Evolutionary conservation across 192 early-diverging fungal genomes (phyloP), one percentile per base, ranked within the genome.

Genomic region (Physocladia obscura): DNA sequence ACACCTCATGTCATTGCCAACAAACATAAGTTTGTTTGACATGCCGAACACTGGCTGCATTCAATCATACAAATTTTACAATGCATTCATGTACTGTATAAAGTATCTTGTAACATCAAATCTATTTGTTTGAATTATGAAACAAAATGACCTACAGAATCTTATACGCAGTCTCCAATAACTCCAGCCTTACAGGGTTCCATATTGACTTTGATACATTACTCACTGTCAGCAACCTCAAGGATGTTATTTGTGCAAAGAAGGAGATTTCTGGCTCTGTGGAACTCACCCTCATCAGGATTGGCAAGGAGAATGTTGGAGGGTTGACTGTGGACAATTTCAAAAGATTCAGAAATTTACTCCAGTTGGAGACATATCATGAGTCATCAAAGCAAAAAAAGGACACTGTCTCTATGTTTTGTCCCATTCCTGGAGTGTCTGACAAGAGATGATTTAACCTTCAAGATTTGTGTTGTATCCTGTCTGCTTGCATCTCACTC

Each of bases 371-470:
- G 52, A 24, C 52, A 21, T 47, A 47, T 21, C 15, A 47, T 17
- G 13, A 47, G 15, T 17, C 13, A 17, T 21, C 44, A 17, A 21
- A 47, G 44, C 13, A 47, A n/a, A n/a, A n/a, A n/a, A n/a, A n/a
- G n/a, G 30, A 11, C 11, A n/a, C 40, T 44, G 8, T 44, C 11
- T 58, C 57, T 31, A 32, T 8, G 57, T 58, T 58, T 21, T 32
- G 57, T 58, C 4, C 11, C 17, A 32, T 32, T 32, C 57, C 26
- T 44, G 60, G 60, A 27, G 19, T 44, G 60, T 47, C 60, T 62
- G 30, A 40, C 26, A 39, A 62, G 60, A 8, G 37, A 62, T 62
- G 60, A 39, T 13, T 37, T 62, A 15, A 62, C 40, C 60, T 62
- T 62, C 60, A 62, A 62, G 60, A 39, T 62, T 62, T 15, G 60